Percentiles rank a stretch among this genome's conserved stretches.
Evolutionary conservation across 805 yeast species (phyloP).

Genomic region (Monosporozyma unispora): DNA sequence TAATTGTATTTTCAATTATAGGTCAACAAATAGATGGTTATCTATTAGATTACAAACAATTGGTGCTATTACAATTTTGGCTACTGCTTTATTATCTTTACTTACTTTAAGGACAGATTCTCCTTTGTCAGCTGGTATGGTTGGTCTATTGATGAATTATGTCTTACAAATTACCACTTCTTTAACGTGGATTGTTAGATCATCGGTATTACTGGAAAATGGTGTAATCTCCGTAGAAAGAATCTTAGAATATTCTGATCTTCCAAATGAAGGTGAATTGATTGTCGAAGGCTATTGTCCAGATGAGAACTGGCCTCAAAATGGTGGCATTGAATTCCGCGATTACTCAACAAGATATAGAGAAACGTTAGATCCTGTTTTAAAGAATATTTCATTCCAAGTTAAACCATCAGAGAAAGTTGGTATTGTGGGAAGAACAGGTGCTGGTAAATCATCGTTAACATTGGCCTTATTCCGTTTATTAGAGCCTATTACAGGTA

Average conservation of each 20-base stretch:
- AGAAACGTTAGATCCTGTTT: slow-evolving; percentile 49
- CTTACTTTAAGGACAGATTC: slow-evolving; percentile 31
- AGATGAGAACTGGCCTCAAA: slow-evolving; percentile 41
- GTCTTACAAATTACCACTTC: slow-evolving; percentile 48
- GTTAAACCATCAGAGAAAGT: slow-evolving; percentile 51
- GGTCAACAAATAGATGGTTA: slow-evolving; percentile 58
- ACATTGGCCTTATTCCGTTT: slow-evolving; percentile 54
- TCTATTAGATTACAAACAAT: slow-evolving; percentile 52
- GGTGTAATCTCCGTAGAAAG: slow-evolving; percentile 61
- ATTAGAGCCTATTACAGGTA: slow-evolving; percentile 48
- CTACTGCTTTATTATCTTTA: slow-evolving; percentile 41
- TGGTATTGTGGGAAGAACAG: slow-evolving; percentile 72
- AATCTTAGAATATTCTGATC: slow-evolving; percentile 47
- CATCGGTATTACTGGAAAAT: slow-evolving; percentile 55
- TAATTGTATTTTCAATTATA: slow-evolving; percentile 40
- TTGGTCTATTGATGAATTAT: slow-evolving; percentile 58
- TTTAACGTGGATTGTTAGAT: slow-evolving; percentile 48
- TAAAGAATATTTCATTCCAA: slow-evolving; percentile 38
- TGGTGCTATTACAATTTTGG: slow-evolving; percentile 46
- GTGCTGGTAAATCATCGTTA: slow-evolving; percentile 64
- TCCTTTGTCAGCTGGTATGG: slow-evolving; percentile 48
- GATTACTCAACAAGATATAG: slow-evolving; percentile 53
- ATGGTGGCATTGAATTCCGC: slow-evolving; percentile 42
- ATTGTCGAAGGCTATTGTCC: slow-evolving; percentile 41
- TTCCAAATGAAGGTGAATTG: slow-evolving; percentile 40